A percentile compares a stretch with the other conserved stretches of the same genome.
These are phyloP conservation scores for Fusarium sp. DNA, from an alignment of 2,329 filamentous ascomycete genomes.

Conservation along the genomic window DNA sequence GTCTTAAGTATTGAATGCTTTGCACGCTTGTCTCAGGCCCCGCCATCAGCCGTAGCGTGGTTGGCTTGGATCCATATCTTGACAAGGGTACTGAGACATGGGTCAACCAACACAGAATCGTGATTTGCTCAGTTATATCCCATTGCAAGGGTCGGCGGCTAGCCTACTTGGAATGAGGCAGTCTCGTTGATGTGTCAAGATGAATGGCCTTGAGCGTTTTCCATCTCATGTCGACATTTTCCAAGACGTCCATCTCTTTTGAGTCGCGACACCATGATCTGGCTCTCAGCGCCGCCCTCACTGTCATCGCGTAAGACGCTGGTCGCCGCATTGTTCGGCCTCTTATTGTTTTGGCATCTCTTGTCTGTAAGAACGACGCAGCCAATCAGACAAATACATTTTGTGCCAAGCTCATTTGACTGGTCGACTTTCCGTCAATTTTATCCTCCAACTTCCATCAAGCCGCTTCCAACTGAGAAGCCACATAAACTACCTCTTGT, in stretches of 20 bases:
- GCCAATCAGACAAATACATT: conserved; percentile 20
- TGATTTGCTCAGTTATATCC: not conserved
- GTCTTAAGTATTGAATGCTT: not conserved
- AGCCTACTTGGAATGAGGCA: not conserved
- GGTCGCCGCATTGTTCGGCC: not conserved
- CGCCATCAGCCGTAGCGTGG: not conserved
- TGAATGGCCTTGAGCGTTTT: not conserved
- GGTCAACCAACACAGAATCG: not conserved
- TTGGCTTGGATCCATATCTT: not conserved
- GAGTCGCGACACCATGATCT: conserved; percentile 5
- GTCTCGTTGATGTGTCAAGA: not conserved
- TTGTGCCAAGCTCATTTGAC: conserved; percentile 47
- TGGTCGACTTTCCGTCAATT: conserved; percentile 48
- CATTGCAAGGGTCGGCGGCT: not conserved
- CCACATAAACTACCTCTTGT: conserved; percentile 46
- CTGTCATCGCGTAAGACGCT: conserved; percentile 2
- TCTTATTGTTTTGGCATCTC: conserved; percentile 13
- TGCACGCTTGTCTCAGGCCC: not conserved
- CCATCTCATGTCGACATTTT: not conserved
- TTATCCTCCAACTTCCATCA: conserved; percentile 49
- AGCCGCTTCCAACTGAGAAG: conserved; percentile 47
- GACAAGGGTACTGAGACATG: conserved; percentile 1
- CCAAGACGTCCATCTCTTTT: not conserved
- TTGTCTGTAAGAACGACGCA: not conserved
- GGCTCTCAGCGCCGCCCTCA: not conserved